Evolutionary conservation across 2,329 filamentous ascomycete species (phyloP), one percentile per base, ranked within the genome.

Genomic region (Aspergillus terreus): DNA sequence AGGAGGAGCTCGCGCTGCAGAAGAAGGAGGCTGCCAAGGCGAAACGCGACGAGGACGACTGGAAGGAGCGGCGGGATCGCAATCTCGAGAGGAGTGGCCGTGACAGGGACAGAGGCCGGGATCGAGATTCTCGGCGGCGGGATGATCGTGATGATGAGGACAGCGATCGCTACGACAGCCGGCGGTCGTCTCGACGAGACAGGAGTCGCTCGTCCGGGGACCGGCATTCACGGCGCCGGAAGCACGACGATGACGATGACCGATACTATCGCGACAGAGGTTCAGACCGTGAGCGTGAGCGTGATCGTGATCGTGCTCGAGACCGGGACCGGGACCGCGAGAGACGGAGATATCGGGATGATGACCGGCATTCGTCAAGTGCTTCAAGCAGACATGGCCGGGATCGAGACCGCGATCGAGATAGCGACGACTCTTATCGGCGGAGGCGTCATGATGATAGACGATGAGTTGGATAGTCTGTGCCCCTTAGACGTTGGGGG

Each of bases 1-100:
- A 86, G 65, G 81, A 84, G 50, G 83, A 86, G 60, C 68, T 85
- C 14, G 76, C 81, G 58, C 69, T 68, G 51, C 69, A 76, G 56
- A 68, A 79, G 44, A 78, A 80, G 61, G 71, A 76, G 40, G 70
- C 77, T 17, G 35, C 35, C 51, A 77, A 78, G 43, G 60, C 66
- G 15, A 73, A 75, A 54, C 70, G 73, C 36, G 61, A 69, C 32
- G 68, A 74, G 46, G 71, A 75, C 47, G 70, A 75, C 46, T 75
- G 73, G 72, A 70, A 71, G 55, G 71, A 77, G 46, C 66, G 73
- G 58, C 64, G 73, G 50, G 71, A 78, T 62, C 67, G 68, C 46
- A 76, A 76, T 52, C 58, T 75, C 47, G 69, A 71, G 47, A 70
- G 64, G 56, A 70, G 62, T 52, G 66, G 67, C 11, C 64, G 72